Evolutionary conservation across 768 basidiomycete genomes (phyloP).

Genomic region (Suillus subaureus): DNA sequence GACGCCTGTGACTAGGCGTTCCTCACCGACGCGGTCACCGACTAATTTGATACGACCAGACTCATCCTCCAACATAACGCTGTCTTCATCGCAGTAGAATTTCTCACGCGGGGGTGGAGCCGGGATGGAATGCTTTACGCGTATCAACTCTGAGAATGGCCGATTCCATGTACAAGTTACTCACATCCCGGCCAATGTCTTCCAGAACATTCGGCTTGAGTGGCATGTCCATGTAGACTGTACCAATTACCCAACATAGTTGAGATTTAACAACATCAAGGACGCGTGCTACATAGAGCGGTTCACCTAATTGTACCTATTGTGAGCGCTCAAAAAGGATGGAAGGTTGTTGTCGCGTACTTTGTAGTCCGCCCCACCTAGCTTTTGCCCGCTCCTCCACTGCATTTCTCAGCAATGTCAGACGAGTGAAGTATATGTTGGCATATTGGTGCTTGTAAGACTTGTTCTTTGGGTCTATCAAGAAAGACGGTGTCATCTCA

Average conservation of each 20-base stretch:
- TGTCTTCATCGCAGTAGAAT: slow-evolving; percentile 76
- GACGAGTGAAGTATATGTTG: slow-evolving; percentile 68
- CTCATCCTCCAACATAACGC: slow-evolving; percentile 93
- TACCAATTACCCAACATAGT: slow-evolving; percentile 91
- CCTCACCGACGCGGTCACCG: slow-evolving; percentile 64
- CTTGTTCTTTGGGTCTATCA: slow-evolving; percentile 44
- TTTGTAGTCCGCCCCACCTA: slow-evolving; percentile 52
- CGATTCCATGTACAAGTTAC: slow-evolving; percentile 31
- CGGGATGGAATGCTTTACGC: slow-evolving; percentile 79
- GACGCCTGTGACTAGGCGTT: slow-evolving; percentile 84
- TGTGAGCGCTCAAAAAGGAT: background rate
- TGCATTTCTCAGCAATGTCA: slow-evolving; percentile 48
- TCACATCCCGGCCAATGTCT: slow-evolving; percentile 90
- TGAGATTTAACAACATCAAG: slow-evolving; percentile 85
- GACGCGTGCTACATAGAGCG: slow-evolving; percentile 73
- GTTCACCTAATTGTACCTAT: slow-evolving; percentile 50
- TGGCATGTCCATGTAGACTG: slow-evolving; percentile 99
- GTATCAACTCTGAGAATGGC: slow-evolving; percentile 10
- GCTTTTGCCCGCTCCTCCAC: slow-evolving; percentile 51
- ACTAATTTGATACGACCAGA: slow-evolving; percentile 89
- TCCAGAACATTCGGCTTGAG: slow-evolving; percentile 98
- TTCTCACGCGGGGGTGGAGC: slow-evolving; percentile 78
- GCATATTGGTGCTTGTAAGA: slow-evolving; percentile 73
- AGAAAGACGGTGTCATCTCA: slow-evolving; percentile 40
- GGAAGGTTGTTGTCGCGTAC: slow-evolving; percentile 24